phyloP scores from a whole-genome alignment of 495 filamentous ascomycete species.

The Friedmanniomyces endolithicus region DNA sequence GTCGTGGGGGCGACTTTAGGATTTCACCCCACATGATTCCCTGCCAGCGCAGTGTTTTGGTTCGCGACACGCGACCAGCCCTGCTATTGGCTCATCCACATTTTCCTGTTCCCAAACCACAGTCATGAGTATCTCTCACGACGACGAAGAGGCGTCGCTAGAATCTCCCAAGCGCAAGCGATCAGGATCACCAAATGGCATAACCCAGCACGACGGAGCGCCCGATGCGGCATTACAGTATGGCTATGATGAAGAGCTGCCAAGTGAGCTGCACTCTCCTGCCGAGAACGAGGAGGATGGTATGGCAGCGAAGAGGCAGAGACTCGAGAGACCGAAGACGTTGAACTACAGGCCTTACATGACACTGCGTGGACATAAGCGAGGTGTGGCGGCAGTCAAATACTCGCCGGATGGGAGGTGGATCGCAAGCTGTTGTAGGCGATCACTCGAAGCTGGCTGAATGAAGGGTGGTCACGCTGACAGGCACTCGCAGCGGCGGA shows the following conservation, averaged over 20 bases:
- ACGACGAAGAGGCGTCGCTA: background rate
- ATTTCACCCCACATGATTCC: no score
- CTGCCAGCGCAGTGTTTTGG: no score
- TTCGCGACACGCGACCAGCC: no score
- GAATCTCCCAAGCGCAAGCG: slow-evolving; percentile 13
- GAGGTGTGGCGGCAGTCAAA: slow-evolving; percentile 70
- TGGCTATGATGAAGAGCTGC: slow-evolving; percentile 18
- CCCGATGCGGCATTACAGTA: slow-evolving; percentile 10
- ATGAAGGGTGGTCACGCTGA: background rate
- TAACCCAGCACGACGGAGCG: slow-evolving; percentile 1
- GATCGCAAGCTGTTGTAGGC: slow-evolving; percentile 75
- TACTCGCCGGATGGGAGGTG: slow-evolving; percentile 81
- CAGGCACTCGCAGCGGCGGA: slow-evolving; percentile 52
- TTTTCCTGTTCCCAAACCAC: background rate
- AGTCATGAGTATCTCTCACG: background rate
- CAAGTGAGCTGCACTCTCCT: slow-evolving; percentile 11
- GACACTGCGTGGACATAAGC: slow-evolving; percentile 60
- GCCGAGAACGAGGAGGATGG: slow-evolving; percentile 5
- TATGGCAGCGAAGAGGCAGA: slow-evolving; percentile 5
- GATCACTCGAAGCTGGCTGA: background rate
- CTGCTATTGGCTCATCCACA: no score
- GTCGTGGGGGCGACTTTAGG: no score
- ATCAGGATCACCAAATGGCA: background rate
- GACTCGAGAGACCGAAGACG: slow-evolving; percentile 21
- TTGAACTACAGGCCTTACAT: slow-evolving; percentile 50